Percentiles rank a stretch among this genome's conserved stretches.
Conservation (phyloP, 495 filamentous ascomycete genomes). For the Penicillium canescens region DNA sequence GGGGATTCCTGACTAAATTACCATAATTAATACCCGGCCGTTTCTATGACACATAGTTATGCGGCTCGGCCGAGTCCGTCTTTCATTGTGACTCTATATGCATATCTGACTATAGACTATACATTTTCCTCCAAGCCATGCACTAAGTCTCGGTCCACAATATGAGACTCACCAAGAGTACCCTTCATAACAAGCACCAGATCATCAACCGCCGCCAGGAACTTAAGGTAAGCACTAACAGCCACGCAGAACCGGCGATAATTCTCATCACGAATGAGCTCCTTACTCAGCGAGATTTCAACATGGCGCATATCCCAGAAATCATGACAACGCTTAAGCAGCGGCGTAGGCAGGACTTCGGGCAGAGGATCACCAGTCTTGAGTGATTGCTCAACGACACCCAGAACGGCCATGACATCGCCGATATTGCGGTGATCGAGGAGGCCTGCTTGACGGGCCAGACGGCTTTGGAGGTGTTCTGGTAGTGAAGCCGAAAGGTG, state of each 20-base stretch:
- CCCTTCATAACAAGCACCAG: constrained; percentile 45
- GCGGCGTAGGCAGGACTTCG: constrained; percentile 41
- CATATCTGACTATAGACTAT: constrained; percentile 1
- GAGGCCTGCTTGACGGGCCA: constrained; percentile 32
- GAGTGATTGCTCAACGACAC: constrained; percentile 39
- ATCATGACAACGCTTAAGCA: constrained; percentile 36
- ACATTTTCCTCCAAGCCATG: constrained; percentile 9
- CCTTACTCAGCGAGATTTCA: constrained; percentile 25
- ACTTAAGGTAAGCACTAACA: constrained; percentile 37
- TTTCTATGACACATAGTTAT: constrained; percentile 10
- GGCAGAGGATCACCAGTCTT: constrained; percentile 44
- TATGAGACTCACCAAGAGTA: constrained; percentile 41
- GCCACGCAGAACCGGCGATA: constrained; percentile 44
- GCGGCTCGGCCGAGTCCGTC: background rate
- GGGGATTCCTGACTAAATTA: too few species aligned
- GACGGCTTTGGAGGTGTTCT: constrained; percentile 24
- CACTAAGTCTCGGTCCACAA: constrained; percentile 30
- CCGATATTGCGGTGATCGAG: constrained; percentile 41
- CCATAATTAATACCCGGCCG: background rate
- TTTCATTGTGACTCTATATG: background rate
- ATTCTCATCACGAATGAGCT: constrained; percentile 35
- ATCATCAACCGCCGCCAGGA: constrained; percentile 39
- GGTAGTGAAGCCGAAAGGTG: constrained; percentile 36
- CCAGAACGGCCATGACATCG: constrained; percentile 44
- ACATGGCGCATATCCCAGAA: constrained; percentile 24